Conservation (phyloP, 108 stramenopile species). For the Tribonema minus region DNA sequence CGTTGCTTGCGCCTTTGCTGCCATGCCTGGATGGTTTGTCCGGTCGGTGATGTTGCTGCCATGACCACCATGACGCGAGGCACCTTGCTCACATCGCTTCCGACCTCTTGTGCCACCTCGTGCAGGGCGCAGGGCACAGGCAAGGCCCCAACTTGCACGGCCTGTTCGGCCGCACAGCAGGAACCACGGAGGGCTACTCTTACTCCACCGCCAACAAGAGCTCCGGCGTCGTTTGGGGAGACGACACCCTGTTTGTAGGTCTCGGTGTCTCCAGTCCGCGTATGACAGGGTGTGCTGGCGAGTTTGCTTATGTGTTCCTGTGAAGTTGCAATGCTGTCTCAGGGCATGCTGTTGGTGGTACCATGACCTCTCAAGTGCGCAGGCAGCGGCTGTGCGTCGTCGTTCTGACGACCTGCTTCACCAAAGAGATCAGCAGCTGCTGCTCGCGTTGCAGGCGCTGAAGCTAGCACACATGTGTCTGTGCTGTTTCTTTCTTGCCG, state of each 20-base stretch:
- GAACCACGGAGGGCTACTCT: slow-evolving; percentile 88
- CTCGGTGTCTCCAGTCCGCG: too few species aligned
- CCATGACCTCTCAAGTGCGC: too few species aligned
- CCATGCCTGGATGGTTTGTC: neutral
- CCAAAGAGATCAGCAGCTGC: too few species aligned
- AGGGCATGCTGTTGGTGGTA: too few species aligned
- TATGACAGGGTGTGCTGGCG: too few species aligned
- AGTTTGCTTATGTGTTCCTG: too few species aligned
- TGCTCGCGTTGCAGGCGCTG: too few species aligned
- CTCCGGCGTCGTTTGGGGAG: slow-evolving; percentile 84
- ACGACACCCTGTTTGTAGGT: slow-evolving; percentile 91
- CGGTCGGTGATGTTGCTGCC: neutral
- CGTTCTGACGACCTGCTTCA: too few species aligned
- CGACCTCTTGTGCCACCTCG: neutral
- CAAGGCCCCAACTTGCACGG: slow-evolving; percentile 99
- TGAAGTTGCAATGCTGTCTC: too few species aligned
- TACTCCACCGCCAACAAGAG: slow-evolving; percentile 98
- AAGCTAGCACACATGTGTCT: too few species aligned
- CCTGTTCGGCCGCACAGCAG: slow-evolving; percentile 94
- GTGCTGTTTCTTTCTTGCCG: too few species aligned
- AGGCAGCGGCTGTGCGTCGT: too few species aligned
- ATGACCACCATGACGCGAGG: neutral
- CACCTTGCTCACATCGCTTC: neutral
- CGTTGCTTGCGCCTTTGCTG: neutral
- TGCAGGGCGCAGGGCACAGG: slow-evolving; percentile 87